Conservation (phyloP, 1,139 yeast species). For the Arxiozyma heterogenica region DNA sequence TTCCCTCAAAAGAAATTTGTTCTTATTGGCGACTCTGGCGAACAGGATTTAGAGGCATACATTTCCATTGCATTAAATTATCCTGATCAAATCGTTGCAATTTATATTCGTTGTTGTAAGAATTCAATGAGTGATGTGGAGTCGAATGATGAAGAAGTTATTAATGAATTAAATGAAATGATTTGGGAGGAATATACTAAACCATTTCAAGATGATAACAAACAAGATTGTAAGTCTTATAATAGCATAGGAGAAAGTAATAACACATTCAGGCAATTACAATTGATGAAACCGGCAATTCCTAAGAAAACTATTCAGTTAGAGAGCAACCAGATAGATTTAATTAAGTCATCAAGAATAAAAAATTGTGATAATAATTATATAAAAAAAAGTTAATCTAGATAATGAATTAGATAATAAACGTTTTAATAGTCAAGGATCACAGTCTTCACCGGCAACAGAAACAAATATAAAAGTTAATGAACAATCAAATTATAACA, state of each 20-base stretch:
- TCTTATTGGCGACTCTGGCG: constrained; percentile 92
- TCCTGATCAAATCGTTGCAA: constrained; percentile 60
- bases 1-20: constrained; percentile 72
- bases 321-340: constrained; percentile 10
- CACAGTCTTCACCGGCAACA: too few relatives aligned
- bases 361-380: neutral
- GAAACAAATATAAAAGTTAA: neutral
- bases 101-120: constrained; percentile 74
- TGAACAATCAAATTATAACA: neutral
- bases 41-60: constrained; percentile 88
- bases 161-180: constrained; percentile 27
- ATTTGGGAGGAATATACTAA: constrained; percentile 16
- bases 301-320: constrained; percentile 12
- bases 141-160: constrained; percentile 29
- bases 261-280: neutral
- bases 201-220: constrained; percentile 1
- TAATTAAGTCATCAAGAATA: constrained; percentile 10
- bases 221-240: neutral
- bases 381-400: neutral
- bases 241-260: neutral
- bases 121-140: constrained; percentile 52
- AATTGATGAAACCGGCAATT: constrained; percentile 13
- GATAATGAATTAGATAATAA: neutral
- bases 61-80: constrained; percentile 52
- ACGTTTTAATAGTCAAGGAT: neutral